Percentiles rank a stretch among this genome's conserved stretches.
Conservation (phyloP, 805 yeast species). For the Cyberlindnera bimundalis region DNA sequence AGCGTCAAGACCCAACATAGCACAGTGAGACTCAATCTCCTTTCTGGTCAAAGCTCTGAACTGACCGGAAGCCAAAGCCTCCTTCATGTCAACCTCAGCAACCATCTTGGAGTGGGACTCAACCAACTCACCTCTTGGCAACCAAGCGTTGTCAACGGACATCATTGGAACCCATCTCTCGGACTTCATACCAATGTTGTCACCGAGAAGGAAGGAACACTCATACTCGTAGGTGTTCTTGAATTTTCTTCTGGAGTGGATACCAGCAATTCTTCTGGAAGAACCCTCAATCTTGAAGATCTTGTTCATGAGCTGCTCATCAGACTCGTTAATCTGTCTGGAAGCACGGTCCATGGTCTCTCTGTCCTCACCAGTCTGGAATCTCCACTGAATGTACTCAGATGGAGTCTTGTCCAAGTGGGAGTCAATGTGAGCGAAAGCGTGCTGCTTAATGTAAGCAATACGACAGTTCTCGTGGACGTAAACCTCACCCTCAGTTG, state of each 20-base stretch:
- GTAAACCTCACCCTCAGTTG: slow-evolving; percentile 98
- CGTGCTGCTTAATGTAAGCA: slow-evolving; percentile 99
- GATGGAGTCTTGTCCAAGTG: slow-evolving; percentile 99
- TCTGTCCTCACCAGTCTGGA: slow-evolving; percentile 99
- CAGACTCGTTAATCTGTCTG: slow-evolving; percentile 95
- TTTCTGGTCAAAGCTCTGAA: slow-evolving; percentile 99
- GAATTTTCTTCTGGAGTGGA: slow-evolving; percentile 98
- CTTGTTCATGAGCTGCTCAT: slow-evolving; percentile 98
- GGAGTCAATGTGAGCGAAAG: slow-evolving; percentile 98
- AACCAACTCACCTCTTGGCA: slow-evolving; percentile 97
- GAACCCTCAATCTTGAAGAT: slow-evolving; percentile 99
- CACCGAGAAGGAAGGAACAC: slow-evolving; percentile 96
- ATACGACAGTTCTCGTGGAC: slow-evolving; percentile 99
- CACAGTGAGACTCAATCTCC: slow-evolving; percentile 99
- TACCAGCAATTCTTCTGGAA: slow-evolving; percentile 93
- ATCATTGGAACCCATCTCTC: slow-evolving; percentile 99
- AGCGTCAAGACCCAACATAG: slow-evolving; percentile 97
- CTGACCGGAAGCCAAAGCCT: slow-evolving; percentile 99
- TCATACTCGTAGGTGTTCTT: slow-evolving; percentile 99
- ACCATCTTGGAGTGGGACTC: slow-evolving; percentile 99
- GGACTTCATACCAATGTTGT: slow-evolving; percentile 96
- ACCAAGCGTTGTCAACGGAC: slow-evolving; percentile 99
- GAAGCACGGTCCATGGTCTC: slow-evolving; percentile 99
- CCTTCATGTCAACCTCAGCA: slow-evolving; percentile 99
- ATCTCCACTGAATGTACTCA: slow-evolving; percentile 99